A percentile compares a stretch with the other conserved stretches of the same genome.
Conservation (phyloP, 352 stramenopile genomes). For the Chrysophaeum taylorii region DNA sequence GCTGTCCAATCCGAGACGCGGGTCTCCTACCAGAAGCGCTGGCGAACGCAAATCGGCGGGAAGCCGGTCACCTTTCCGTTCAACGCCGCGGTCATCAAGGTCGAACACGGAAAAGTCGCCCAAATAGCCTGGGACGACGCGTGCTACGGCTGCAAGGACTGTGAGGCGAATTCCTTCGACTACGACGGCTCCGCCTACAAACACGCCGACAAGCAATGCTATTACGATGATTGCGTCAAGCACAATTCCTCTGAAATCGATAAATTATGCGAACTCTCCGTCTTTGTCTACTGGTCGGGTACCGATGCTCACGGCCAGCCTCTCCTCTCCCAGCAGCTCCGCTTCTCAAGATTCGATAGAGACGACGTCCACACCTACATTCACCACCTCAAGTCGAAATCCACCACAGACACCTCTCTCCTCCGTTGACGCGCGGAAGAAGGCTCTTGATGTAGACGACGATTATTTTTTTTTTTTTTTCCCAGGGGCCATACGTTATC, state of each 20-base stretch:
- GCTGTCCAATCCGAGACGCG: background rate
- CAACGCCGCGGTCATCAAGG: background rate
- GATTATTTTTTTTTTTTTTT: no score
- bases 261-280: background rate
- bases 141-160: slow-evolving; percentile 3
- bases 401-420: no score
- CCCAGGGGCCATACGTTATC: no score
- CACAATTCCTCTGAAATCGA: background rate
- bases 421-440: no score
- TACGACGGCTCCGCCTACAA: background rate
- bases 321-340: background rate
- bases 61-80: background rate
- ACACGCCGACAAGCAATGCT: background rate
- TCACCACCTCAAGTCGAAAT: no score
- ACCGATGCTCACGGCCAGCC: background rate
- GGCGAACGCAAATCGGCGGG: background rate
- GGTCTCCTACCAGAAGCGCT: background rate
- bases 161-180: background rate
- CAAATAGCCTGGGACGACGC: background rate
- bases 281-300: slow-evolving; percentile 8
- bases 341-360: background rate
- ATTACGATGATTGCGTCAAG: background rate
- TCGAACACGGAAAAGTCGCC: background rate
- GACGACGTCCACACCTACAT: background rate
- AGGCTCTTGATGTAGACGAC: no score